Evolutionary conservation across 768 basidiomycete species (phyloP), one percentile per base, ranked within the genome.

Genomic region (Pleurotus tuber-regium): DNA sequence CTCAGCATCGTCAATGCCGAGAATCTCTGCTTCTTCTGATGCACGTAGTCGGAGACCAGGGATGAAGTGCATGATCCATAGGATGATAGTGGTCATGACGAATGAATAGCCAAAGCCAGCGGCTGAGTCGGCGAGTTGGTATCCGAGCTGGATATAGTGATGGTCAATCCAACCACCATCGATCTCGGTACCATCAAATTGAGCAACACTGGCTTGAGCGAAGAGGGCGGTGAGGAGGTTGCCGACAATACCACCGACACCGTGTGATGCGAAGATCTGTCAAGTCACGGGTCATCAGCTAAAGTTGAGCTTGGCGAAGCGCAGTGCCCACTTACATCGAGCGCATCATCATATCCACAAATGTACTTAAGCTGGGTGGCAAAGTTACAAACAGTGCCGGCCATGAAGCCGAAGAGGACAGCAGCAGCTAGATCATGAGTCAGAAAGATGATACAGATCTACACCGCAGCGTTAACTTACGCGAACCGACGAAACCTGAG

Each of bases 301-400:
- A 55, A 47, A n/a, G 7, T 30, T 36, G 25, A 26, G 29, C 7
- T n/a, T 42, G 30, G 24, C n/a, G 11, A 24, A 54, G n/a, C 41
- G 53, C n/a, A 4, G 48, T 41, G 29, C n/a, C 38, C 23, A 65
- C 83, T 43, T 46, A 88, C 86, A 77, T 92, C 90, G 14, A 92
- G 80, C 11, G 87, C 78, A 63, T 92, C 90, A 54, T 92, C 90
- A 58, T 84, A 90, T 25, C 76, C 74, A 57, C 84, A 72, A 24
- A 89, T 43, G 65, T 89, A 92, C 72, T 98, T 98, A 64, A 98
- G 79, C 60, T 96, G 87, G 3, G 96, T 98, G n/a, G 92, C 90
- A 66, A 92, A 92, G 70, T 98, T 98, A 74, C 92, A 97, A 2
- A 84, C 58, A 0, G 86, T 88, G 14, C 90, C 90, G 0, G 86